Conservation (phyloP, 1,139 yeast genomes). For the Geotrichum cucujoidarum region DNA sequence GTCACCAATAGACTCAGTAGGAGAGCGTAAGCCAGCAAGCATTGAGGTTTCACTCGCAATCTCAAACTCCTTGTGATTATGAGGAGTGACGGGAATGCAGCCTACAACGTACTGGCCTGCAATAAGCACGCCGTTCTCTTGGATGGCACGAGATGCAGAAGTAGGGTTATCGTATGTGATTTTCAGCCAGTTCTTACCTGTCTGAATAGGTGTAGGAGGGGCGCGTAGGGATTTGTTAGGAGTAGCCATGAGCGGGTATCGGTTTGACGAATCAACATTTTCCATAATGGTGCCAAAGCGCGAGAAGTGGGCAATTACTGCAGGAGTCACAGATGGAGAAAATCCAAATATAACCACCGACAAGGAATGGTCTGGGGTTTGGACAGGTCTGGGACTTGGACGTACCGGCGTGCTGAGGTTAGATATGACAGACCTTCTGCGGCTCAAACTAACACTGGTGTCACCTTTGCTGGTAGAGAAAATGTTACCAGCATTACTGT, state of each 20-base stretch:
- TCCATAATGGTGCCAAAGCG: constrained; percentile 80
- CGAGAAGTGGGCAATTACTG: constrained; percentile 67
- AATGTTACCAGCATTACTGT: constrained; percentile 17
- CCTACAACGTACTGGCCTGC: constrained; percentile 66
- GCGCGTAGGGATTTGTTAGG: constrained; percentile 15
- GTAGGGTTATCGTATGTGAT: constrained; percentile 72
- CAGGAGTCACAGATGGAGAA: constrained; percentile 66
- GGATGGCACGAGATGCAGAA: constrained; percentile 76
- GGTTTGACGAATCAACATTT: constrained; percentile 47
- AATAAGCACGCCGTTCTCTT: constrained; percentile 70
- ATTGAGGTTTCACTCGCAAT: constrained; percentile 24
- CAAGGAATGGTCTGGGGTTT: constrained; percentile 26
- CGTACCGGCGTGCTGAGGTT: constrained; percentile 9
- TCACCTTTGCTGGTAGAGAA: constrained; percentile 8
- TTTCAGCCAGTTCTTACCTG: constrained; percentile 87
- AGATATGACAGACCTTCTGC: constrained; percentile 14
- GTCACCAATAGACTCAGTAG: constrained; percentile 8
- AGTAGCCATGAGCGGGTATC: constrained; percentile 16
- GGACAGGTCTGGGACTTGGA: constrained; percentile 10
- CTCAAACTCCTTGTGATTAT: constrained; percentile 25
- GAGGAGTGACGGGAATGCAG: constrained; percentile 58
- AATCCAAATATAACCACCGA: constrained; percentile 87
- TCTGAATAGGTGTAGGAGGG: constrained; percentile 54
- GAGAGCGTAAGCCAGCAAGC: constrained; percentile 8
- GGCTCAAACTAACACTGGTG: constrained; percentile 19